phyloP scores from a whole-genome alignment of 1,139 yeast species.

The Yamadazyma jaroonii region DNA sequence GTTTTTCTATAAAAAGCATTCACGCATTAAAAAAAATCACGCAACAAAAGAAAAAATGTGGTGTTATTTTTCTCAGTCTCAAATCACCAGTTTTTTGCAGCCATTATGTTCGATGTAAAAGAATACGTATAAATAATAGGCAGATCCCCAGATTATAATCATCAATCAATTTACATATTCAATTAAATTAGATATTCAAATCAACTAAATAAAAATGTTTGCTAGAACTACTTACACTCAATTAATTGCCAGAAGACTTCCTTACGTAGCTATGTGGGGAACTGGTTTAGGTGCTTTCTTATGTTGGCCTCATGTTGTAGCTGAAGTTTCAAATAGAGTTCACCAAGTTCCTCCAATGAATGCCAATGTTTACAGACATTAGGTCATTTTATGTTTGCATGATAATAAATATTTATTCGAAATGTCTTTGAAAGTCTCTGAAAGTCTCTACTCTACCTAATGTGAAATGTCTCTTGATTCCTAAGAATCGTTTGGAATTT shows the following conservation, averaged over 20 bases:
- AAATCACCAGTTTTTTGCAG: conserved; percentile 10
- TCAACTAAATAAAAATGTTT: conserved; percentile 1
- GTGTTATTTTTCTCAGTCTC: conserved; percentile 6
- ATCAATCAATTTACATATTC: conserved; percentile 1
- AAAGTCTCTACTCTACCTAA: too few relatives aligned
- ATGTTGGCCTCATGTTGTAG: conserved; percentile 36
- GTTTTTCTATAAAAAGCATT: neutral
- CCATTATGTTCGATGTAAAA: neutral
- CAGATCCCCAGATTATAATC: neutral
- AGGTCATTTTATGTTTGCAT: conserved; percentile 5
- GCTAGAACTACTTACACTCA: conserved; percentile 12
- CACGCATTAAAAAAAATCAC: conserved; percentile 3
- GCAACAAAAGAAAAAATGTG: conserved; percentile 6
- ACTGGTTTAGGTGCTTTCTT: conserved; percentile 29
- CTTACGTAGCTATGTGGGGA: conserved; percentile 32
- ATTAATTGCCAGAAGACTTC: conserved; percentile 31
- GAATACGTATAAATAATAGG: neutral
- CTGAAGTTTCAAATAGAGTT: conserved; percentile 21
- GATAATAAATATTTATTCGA: neutral
- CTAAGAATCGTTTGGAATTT: too few relatives aligned
- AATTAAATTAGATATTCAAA: neutral
- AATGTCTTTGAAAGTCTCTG: too few relatives aligned
- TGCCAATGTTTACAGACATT: conserved; percentile 2
- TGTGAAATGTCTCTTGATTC: too few relatives aligned
- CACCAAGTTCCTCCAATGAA: conserved; percentile 29